Base-by-base conservation (phyloP, 2,329 filamentous ascomycete species). In the Epichloe coenophiala region DNA sequence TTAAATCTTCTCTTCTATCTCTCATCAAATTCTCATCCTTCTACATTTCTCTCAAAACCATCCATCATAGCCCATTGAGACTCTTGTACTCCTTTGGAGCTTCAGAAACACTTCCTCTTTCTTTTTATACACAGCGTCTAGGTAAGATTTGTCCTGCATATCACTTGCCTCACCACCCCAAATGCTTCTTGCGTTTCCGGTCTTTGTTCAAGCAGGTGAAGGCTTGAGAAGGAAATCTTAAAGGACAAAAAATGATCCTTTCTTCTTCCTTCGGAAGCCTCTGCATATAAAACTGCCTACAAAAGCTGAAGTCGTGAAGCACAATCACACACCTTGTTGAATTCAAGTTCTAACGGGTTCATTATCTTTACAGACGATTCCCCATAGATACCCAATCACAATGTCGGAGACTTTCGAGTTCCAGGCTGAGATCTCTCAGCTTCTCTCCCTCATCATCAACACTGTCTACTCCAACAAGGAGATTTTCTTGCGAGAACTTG, bases 391-490 rank as follows among this genome's bases (percentile, higher is more conserved):
- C 61, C 68, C 71, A 71, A 66, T 67, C 73, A 86, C 70, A 71
- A 95, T 95, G 88, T 74, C 88, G 73, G 90, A 97, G 80, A 96
- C 90, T 63, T 98, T 98, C 78, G 91, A 97, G 86, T 98, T 97
- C 80, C 93, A 98, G 86, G 93, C 93, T 86, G 93, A 98, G 87
- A 98, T 98, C 71, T 97, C 91, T 86, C 93, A 98, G 88, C 88
- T 98, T 61, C 86, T 98, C 70, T 89, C 85, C 63, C 87, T 98
- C 71, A 98, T 98, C 76, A 98, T 98, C 83, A 98, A 98, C 87
- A 97, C 93, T 61, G 93, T 98, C 78, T 98, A 97, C 82, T 96
- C 90, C 64, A 98, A 98, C 86, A 98, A 98, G 82, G 93, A 97
- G 77, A 97, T 98, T 71, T 98, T 98, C 84, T 77, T 98, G 65